These are phyloP conservation scores for Mucor plumbeus DNA, from an alignment of 371 early-diverging fungal genomes.

Conservation along the genomic window DNA sequence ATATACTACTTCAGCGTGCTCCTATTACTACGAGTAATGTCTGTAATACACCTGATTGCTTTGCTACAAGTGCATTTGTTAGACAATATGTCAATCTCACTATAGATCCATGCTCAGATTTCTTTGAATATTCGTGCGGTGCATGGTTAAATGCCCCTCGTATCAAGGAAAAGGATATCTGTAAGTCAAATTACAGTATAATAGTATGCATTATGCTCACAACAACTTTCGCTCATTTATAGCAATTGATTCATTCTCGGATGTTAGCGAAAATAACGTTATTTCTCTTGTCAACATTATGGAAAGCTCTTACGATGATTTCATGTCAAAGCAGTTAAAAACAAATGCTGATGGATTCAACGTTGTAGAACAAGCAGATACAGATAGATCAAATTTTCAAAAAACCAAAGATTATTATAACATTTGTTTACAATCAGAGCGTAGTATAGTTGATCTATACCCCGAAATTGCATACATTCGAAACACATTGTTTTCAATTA, in stretches of 20 bases:
- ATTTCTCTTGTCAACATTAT: conserved; percentile 2
- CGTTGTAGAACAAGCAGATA: conserved; percentile 16
- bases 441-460: conserved; percentile 52
- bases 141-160: conserved; percentile 19
- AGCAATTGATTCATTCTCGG: background rate
- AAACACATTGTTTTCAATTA: background rate
- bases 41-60: conserved; percentile 54
- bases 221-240: background rate
- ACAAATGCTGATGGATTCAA: conserved; percentile 12
- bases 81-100: conserved; percentile 33
- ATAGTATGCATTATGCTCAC: background rate
- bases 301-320: conserved; percentile 27
- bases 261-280: background rate
- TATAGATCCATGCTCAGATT: conserved; percentile 46
- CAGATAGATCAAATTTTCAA: conserved; percentile 46
- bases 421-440: conserved; percentile 45
- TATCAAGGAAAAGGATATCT: conserved; percentile 40
- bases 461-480: conserved; percentile 11
- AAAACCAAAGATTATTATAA: conserved; percentile 49
- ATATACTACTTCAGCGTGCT: conserved; percentile 1
- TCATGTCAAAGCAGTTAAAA: conserved; percentile 12
- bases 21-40: conserved; percentile 11
- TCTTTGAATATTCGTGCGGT: conserved; percentile 56
- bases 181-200: background rate
- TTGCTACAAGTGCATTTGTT: conserved; percentile 44